Percentiles rank a stretch among this genome's conserved stretches.
These are phyloP conservation scores for Lepraria neglecta DNA, from an alignment of 495 filamentous ascomycete genomes.

Conservation along the genomic window DNA sequence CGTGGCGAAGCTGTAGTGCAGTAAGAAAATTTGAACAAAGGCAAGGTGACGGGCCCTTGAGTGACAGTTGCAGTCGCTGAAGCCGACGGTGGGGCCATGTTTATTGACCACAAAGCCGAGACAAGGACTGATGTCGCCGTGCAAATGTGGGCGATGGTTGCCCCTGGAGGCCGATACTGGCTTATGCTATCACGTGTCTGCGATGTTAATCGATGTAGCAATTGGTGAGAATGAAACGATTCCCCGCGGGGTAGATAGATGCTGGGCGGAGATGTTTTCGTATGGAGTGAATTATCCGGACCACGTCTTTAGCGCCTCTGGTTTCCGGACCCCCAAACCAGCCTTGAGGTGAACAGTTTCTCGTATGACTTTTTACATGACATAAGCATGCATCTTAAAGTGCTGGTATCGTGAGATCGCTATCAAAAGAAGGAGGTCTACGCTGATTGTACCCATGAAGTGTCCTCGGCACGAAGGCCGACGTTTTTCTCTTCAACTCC, in stretches of 20 bases:
- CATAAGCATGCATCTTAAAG: background rate
- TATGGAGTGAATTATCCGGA: background rate
- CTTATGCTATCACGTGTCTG: background rate
- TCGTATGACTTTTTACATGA: background rate
- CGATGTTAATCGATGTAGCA: background rate
- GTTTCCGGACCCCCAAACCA: background rate
- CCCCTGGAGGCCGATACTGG: background rate
- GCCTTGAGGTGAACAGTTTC: background rate
- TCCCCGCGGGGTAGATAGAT: too few relatives aligned
- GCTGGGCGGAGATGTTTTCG: background rate
- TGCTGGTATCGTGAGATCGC: background rate
- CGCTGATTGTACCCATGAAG: background rate
- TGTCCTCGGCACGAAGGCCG: background rate
- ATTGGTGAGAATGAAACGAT: too few relatives aligned
- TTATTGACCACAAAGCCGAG: background rate
- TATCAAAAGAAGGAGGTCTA: background rate
- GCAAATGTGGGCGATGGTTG: background rate
- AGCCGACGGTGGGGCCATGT: constrained; percentile 15
- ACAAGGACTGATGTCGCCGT: background rate
- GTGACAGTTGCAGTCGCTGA: background rate
- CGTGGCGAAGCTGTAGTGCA: constrained; percentile 19
- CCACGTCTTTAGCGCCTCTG: background rate
- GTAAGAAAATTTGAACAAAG: constrained; percentile 25
- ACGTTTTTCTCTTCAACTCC: background rate
- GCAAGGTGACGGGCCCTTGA: constrained; percentile 21